phyloP scores from a whole-genome alignment of 2,329 filamentous ascomycete species.

The Botrytis byssoidea region DNA sequence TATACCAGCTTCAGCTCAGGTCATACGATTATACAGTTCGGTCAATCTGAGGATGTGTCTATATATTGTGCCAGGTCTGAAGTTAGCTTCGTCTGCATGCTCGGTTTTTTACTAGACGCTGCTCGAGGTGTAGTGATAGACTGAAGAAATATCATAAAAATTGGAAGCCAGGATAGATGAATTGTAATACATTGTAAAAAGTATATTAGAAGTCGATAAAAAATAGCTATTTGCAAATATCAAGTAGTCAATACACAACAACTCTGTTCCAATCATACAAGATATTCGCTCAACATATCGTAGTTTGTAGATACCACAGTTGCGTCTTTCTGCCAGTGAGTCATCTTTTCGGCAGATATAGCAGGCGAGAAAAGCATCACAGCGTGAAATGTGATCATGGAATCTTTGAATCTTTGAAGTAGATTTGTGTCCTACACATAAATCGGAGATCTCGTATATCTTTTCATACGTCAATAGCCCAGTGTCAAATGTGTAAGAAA shows the following conservation, averaged over 20 bases:
- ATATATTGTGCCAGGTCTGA: background rate
- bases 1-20: background rate
- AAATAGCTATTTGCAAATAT: background rate
- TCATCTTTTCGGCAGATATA: background rate
- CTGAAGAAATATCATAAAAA: background rate
- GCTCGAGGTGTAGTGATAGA: background rate
- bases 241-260: background rate
- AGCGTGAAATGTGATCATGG: background rate
- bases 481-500: background rate
- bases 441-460: background rate
- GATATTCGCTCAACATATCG: too few relatives aligned
- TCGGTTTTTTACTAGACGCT: background rate
- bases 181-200: background rate
- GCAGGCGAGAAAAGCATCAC: background rate
- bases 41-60: background rate
- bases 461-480: background rate
- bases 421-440: background rate
- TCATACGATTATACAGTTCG: background rate
- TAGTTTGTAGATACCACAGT: background rate
- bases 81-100: background rate
- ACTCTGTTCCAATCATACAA: background rate
- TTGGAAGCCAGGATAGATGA: accelerated
- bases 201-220: background rate
- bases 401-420: background rate
- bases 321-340: background rate